Evolutionary conservation across 1,284 basidiomycete genomes (phyloP).

Genomic region (Xerocomus nothofagi): DNA sequence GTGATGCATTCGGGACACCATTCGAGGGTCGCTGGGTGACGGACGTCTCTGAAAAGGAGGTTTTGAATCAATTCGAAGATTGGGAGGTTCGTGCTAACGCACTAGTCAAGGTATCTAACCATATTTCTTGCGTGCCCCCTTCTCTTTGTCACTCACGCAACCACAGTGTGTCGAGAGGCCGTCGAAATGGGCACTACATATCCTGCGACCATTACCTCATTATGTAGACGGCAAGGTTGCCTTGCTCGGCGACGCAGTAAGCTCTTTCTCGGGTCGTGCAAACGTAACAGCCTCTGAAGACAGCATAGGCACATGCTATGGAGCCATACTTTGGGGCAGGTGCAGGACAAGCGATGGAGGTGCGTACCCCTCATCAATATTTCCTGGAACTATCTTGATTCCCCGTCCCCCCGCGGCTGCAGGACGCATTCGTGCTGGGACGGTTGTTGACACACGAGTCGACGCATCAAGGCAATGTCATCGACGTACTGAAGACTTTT

Average conservation of each 20-base stretch:
- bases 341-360: slow-evolving; percentile 37
- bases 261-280: background rate
- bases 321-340: slow-evolving; percentile 34
- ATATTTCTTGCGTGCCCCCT: background rate
- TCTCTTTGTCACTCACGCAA: background rate
- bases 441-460: slow-evolving; percentile 33
- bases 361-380: slow-evolving; percentile 4
- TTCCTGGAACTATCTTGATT: background rate
- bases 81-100: slow-evolving; percentile 46
- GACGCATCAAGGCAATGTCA: slow-evolving; percentile 21
- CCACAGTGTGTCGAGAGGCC: slow-evolving; percentile 20
- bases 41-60: slow-evolving; percentile 33
- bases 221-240: slow-evolving; percentile 31
- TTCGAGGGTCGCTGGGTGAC: slow-evolving; percentile 39
- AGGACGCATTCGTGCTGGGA: slow-evolving; percentile 40
- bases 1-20: slow-evolving; percentile 36
- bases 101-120: slow-evolving; percentile 38
- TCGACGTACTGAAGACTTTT: slow-evolving; percentile 31
- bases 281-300: background rate
- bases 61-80: slow-evolving; percentile 33
- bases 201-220: slow-evolving; percentile 30
- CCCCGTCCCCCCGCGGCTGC: background rate
- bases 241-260: slow-evolving; percentile 39
- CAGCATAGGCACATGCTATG: slow-evolving; percentile 34
- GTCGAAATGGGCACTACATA: slow-evolving; percentile 35